These are phyloP conservation scores for Amanita subjunquillea DNA, from an alignment of 768 basidiomycete genomes.

Conservation along the genomic window DNA sequence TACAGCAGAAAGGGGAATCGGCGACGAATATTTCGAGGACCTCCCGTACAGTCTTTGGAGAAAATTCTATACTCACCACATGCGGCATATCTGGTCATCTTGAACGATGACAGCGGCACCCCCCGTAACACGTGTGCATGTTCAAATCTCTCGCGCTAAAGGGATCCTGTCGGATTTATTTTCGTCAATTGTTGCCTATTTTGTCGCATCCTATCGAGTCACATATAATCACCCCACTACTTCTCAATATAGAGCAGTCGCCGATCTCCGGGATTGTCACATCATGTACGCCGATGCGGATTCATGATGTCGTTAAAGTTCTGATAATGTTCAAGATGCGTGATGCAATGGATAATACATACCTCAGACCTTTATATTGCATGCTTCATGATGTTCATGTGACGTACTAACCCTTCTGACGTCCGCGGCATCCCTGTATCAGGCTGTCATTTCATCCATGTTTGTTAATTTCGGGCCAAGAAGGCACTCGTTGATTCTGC, in stretches of 20 bases:
- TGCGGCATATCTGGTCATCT: background rate
- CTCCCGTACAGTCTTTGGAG: background rate
- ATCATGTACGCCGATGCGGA: background rate
- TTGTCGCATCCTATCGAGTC: background rate
- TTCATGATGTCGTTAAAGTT: constrained; percentile 6
- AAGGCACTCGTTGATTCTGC: background rate
- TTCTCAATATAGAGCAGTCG: constrained; percentile 3
- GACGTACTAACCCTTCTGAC: background rate
- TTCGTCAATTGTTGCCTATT: background rate
- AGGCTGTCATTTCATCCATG: background rate
- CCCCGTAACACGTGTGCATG: background rate
- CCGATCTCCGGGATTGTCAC: background rate
- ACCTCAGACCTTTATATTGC: background rate
- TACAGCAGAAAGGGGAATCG: background rate
- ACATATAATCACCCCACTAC: background rate
- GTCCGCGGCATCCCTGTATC: background rate
- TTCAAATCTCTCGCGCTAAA: background rate
- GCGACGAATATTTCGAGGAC: background rate
- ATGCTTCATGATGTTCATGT: background rate
- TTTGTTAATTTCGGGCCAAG: background rate
- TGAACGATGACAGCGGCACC: background rate
- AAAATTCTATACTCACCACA: background rate
- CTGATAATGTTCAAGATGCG: constrained; percentile 4
- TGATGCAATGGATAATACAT: background rate
- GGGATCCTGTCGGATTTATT: constrained; percentile 1